Base-by-base conservation (phyloP, 2,329 filamentous ascomycete genomes). In the Daldinia eschscholtzii region DNA sequence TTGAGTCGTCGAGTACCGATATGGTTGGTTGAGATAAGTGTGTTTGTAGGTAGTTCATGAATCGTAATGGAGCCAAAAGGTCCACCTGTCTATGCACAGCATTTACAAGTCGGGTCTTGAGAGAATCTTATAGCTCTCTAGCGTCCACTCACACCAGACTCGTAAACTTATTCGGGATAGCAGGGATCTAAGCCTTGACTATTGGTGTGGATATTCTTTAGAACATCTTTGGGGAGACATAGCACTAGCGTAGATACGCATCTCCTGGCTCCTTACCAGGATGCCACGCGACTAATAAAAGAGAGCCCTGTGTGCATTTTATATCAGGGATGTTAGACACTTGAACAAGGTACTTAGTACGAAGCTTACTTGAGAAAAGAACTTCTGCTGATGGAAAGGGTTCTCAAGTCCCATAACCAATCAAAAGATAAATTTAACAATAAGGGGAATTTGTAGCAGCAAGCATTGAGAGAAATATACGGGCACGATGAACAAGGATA, bases 51-150 rank as follows among this genome's bases (percentile, higher is more conserved):
- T 52, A 53, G 56, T 35, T 57, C 59, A 63, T 63, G 39, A 56
- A 66, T 42, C 48, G 50, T 41, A 39, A 60, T 28, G 48, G 44
- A 64, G 46, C 33, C 23, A 35, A 13, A 15, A 56, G 52, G 61
- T 64, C 65, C 65, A 66, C 57, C 44, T 44, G 57, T 37, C 28
- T 28, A 56, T 37, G 41, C 33, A 41, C 39, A 48, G 58, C 39
- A 56, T 65, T 28, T 61, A 64, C 50, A 56, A 56, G 20, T 33
- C 26, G 59, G 57, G 57, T 57, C 30, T 57, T 41, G 48, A n/a
- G 41, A 53, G 55, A 53, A 66, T 68, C 60, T 68, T 66, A 64
- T 66, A 65, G 61, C 33, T 58, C 33, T 58, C 39, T 30, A 53
- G 18, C 56, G 10, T 15, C 41, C 46, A 48, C 15, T 52, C 26